Evolutionary conservation across 306 rosid genomes (phyloP), one percentile per base, ranked within the genome.

Genomic region (Lupinus albus): DNA sequence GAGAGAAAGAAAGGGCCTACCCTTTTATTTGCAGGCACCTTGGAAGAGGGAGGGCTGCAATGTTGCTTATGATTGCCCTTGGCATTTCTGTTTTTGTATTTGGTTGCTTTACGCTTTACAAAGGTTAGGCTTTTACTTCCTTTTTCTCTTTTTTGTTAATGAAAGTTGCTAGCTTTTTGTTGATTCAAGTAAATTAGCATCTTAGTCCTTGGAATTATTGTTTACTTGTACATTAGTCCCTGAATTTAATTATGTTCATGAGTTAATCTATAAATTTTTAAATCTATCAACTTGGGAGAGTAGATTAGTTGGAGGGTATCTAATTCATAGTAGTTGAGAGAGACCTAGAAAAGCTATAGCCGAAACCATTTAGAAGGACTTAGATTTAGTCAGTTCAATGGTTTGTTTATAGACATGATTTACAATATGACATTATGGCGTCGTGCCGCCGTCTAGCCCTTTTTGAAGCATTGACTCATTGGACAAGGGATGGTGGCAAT

Each of bases 1-100:
- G 86, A 69, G 97, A 88, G 73, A 93, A 87, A 85, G 98, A 93
- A 80, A 89, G 91, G 81, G 35, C 81, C 49, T 82, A 62, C 67
- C 76, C 73, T 63, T 73, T 71, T 15, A 25, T 86, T 69, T 88
- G 86, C 77, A 75, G 97, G 35, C 84, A 65, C 63, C 80, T 86
- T 35, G 89, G 88, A 7, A 84, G 95, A 62, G 83, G 84, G 48
- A 86, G 82, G 74, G 85, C 89, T 49, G 89, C 95, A 44, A 85
- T 89, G 96, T 91, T 93, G 30, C 90, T 93, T 25, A 67, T 89
- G 83, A 76, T 88, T 79, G 63, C 20, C 77, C 80, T 88, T 68
- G 94, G 85, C 67, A 85, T 93, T 72, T 71, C 78, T 64, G 81
- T 93, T 79, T 84, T 93, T 67, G 53, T 89, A 13, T 83, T 76